A percentile compares a stretch with the other conserved stretches of the same genome.
phyloP scores from a whole-genome alignment of 371 early-diverging fungal genomes.

The Rhizopus arrhizus region DNA sequence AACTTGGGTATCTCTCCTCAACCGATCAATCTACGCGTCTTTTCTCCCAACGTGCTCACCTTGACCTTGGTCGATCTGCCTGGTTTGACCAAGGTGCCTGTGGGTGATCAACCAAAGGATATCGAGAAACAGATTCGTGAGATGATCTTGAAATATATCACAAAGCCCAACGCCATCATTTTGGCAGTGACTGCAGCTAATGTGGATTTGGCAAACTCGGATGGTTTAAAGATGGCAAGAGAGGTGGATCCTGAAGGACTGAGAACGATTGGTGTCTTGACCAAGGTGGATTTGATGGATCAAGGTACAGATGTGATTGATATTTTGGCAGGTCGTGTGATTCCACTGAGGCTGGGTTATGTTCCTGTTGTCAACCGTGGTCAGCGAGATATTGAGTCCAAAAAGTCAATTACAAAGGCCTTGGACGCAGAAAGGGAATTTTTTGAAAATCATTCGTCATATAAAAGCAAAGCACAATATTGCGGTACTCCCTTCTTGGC shows the following conservation, averaged over 20 bases:
- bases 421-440: constrained; percentile 89
- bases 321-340: constrained; percentile 95
- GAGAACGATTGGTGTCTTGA: constrained; percentile 98
- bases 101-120: constrained; percentile 98
- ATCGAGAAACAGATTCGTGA: constrained; percentile 97
- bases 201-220: constrained; percentile 98
- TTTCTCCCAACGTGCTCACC: constrained; percentile 94
- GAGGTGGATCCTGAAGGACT: constrained; percentile 98
- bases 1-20: constrained; percentile 89
- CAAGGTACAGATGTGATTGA: constrained; percentile 99
- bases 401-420: constrained; percentile 86
- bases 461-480: constrained; percentile 93
- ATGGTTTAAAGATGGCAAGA: constrained; percentile 94
- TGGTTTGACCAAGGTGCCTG: constrained; percentile 95
- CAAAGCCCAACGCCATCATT: constrained; percentile 95
- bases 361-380: constrained; percentile 97
- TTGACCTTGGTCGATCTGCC: constrained; percentile 98
- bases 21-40: constrained; percentile 95
- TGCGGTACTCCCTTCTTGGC: constrained; percentile 99
- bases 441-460: constrained; percentile 94
- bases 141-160: constrained; percentile 95
- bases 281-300: constrained; percentile 99
- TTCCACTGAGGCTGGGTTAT: constrained; percentile 92
- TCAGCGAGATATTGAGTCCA: constrained; percentile 92
- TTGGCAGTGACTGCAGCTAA: constrained; percentile 98